Conservation (phyloP, 2,329 filamentous ascomycete species). For the Elsinoe necatrix region DNA sequence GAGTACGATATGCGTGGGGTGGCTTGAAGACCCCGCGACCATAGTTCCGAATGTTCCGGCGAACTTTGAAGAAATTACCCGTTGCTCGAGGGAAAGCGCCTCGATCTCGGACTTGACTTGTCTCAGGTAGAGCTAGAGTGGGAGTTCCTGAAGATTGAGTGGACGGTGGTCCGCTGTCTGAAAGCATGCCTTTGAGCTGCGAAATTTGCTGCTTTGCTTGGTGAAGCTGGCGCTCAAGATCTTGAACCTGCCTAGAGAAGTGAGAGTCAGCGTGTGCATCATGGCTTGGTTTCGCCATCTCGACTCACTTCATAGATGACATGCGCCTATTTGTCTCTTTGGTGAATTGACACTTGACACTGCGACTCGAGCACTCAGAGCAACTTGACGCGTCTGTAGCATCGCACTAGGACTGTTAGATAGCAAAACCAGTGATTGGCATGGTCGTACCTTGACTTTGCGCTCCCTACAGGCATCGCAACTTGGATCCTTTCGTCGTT, state of each 20-base stretch:
- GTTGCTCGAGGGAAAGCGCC: slow-evolving; percentile 39
- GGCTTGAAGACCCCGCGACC: slow-evolving; percentile 73
- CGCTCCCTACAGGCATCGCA: slow-evolving; percentile 92
- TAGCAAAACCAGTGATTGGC: neutral
- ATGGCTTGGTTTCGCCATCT: neutral
- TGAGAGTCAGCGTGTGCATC: neutral
- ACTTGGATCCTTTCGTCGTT: slow-evolving; percentile 90
- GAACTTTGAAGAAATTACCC: slow-evolving; percentile 62
- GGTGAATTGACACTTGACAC: slow-evolving; percentile 96
- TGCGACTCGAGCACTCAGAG: slow-evolving; percentile 92
- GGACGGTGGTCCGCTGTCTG: slow-evolving; percentile 39
- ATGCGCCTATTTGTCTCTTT: slow-evolving; percentile 98
- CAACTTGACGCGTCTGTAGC: slow-evolving; percentile 94
- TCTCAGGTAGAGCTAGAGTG: slow-evolving; percentile 28
- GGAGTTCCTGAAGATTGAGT: slow-evolving; percentile 31
- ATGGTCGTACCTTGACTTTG: slow-evolving; percentile 51
- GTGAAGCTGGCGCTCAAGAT: slow-evolving; percentile 84
- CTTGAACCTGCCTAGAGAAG: slow-evolving; percentile 67
- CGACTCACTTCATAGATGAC: slow-evolving; percentile 83
- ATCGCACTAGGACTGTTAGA: slow-evolving; percentile 57
- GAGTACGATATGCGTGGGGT: slow-evolving; percentile 58
- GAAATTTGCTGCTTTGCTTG: slow-evolving; percentile 71
- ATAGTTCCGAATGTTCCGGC: slow-evolving; percentile 62
- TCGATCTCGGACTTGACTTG: slow-evolving; percentile 32
- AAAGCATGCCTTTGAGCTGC: slow-evolving; percentile 58